A percentile compares a stretch with the other conserved stretches of the same genome.
Conservation (phyloP, 1,284 basidiomycete species). For the Cutaneotrichosporon mucoides region DNA sequence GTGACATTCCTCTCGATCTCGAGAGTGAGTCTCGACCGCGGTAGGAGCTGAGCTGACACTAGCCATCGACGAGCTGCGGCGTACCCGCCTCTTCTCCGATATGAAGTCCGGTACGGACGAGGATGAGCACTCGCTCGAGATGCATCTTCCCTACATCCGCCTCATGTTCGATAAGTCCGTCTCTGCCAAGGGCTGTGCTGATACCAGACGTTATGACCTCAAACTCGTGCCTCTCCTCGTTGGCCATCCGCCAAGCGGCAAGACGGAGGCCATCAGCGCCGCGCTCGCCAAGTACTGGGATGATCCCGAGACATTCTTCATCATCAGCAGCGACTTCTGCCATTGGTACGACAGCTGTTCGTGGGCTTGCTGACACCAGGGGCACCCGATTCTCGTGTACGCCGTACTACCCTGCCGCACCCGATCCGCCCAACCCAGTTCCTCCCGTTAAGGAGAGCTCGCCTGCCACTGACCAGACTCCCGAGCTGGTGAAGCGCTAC, state of each 20-base stretch:
- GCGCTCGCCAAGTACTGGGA: conserved; percentile 75
- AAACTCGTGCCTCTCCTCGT: conserved; percentile 86
- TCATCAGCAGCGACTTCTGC: conserved; percentile 95
- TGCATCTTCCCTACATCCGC: conserved; percentile 91
- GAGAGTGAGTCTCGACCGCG: conserved; percentile 58
- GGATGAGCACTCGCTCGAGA: conserved; percentile 95
- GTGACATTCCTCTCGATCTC: conserved; percentile 70
- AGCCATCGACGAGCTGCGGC: conserved; percentile 68
- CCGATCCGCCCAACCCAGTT: conserved; percentile 52
- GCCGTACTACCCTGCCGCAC: conserved; percentile 73
- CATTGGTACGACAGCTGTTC: conserved; percentile 68
- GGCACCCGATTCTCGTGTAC: conserved; percentile 86
- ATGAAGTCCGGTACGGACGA: conserved; percentile 73
- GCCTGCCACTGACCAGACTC: conserved; percentile 26
- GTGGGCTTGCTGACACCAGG: conserved; percentile 53
- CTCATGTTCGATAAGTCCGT: conserved; percentile 76
- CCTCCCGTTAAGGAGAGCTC: conserved; percentile 40
- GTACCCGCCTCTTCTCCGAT: conserved; percentile 65
- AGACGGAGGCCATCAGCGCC: conserved; percentile 62
- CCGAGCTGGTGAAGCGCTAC: conserved; percentile 32
- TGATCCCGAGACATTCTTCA: conserved; percentile 73
- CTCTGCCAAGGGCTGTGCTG: neutral
- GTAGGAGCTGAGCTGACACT: conserved; percentile 1
- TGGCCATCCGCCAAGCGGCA: conserved; percentile 65
- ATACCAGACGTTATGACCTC: conserved; percentile 57